These are phyloP conservation scores for Penicillium egyptiacum DNA, from an alignment of 495 filamentous ascomycete species.

Conservation along the genomic window DNA sequence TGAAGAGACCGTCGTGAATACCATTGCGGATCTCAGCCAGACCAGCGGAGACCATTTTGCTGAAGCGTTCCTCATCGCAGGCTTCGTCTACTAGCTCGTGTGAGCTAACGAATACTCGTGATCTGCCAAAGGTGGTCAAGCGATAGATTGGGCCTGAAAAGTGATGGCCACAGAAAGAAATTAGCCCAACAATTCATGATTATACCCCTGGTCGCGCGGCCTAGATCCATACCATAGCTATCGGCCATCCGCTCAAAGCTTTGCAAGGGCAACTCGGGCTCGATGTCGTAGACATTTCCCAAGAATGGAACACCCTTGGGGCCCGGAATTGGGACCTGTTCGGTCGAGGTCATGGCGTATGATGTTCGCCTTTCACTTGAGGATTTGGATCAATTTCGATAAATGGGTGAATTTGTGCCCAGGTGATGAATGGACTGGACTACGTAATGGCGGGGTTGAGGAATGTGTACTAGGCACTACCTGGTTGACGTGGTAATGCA, in stretches of 20 bases:
- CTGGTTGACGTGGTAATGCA: background rate
- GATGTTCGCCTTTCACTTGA: background rate
- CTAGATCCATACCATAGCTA: slow-evolving; percentile 53
- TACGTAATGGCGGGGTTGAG: slow-evolving; percentile 4
- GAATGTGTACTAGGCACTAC: background rate
- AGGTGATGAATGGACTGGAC: no score
- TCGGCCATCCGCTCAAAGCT: slow-evolving; percentile 59
- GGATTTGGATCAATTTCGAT: no score
- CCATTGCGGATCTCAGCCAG: slow-evolving; percentile 58
- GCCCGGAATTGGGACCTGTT: slow-evolving; percentile 51
- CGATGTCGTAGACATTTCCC: slow-evolving; percentile 64
- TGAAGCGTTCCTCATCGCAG: slow-evolving; percentile 67
- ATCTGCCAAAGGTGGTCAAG: slow-evolving; percentile 28
- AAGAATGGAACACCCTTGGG: slow-evolving; percentile 63
- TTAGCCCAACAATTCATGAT: background rate
- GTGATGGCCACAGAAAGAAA: background rate
- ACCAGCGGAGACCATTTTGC: slow-evolving; percentile 50
- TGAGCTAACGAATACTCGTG: slow-evolving; percentile 42
- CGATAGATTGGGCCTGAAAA: slow-evolving; percentile 57
- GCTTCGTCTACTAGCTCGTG: slow-evolving; percentile 62
- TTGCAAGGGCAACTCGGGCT: slow-evolving; percentile 51
- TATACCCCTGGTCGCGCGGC: background rate
- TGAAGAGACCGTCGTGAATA: slow-evolving; percentile 68
- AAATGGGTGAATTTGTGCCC: no score
- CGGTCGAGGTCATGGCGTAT: slow-evolving; percentile 21